A percentile compares a stretch with the other conserved stretches of the same genome.
These are phyloP conservation scores for Aegilops bicornis DNA, from an alignment of 176 grass and related monocot species.

Conservation along the genomic window DNA sequence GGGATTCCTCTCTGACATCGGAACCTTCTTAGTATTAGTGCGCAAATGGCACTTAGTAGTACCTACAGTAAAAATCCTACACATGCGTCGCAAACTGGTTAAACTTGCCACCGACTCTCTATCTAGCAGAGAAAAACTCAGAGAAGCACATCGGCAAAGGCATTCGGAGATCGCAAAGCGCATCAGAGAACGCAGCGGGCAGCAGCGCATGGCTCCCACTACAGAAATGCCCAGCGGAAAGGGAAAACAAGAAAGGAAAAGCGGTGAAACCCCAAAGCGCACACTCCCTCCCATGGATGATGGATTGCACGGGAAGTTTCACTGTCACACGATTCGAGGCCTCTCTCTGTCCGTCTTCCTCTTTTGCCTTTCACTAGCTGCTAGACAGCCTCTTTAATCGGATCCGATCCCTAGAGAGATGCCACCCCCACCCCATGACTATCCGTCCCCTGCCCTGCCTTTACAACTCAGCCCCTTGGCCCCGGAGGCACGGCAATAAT, in stretches of 20 bases:
- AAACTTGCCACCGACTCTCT: neutral
- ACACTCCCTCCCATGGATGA: neutral
- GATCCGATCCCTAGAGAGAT: conserved; percentile 45
- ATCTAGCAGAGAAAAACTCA: conserved; percentile 11
- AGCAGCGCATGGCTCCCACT: neutral
- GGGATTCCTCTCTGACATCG: neutral
- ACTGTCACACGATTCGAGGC: neutral
- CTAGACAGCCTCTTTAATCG: conserved; percentile 38
- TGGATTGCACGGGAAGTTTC: conserved; percentile 28
- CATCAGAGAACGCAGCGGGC: neutral
- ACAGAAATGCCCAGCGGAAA: neutral
- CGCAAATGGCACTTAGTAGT: neutral
- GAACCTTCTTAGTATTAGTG: conserved; percentile 16
- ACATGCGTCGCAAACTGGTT: neutral
- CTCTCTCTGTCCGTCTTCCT: neutral
- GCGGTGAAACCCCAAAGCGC: neutral
- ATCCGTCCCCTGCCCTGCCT: neutral
- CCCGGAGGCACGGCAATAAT: conserved; percentile 43
- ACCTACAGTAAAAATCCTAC: neutral
- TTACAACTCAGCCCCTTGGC: conserved; percentile 46
- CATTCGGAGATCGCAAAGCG: neutral
- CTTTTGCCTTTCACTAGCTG: conserved; percentile 46
- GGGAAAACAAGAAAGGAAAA: neutral
- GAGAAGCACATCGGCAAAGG: neutral
- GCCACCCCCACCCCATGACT: conserved; percentile 16